A percentile compares a stretch with the other conserved stretches of the same genome.
phyloP scores from a whole-genome alignment of 2,329 filamentous ascomycete species.

The Leptographium radiaticola region DNA sequence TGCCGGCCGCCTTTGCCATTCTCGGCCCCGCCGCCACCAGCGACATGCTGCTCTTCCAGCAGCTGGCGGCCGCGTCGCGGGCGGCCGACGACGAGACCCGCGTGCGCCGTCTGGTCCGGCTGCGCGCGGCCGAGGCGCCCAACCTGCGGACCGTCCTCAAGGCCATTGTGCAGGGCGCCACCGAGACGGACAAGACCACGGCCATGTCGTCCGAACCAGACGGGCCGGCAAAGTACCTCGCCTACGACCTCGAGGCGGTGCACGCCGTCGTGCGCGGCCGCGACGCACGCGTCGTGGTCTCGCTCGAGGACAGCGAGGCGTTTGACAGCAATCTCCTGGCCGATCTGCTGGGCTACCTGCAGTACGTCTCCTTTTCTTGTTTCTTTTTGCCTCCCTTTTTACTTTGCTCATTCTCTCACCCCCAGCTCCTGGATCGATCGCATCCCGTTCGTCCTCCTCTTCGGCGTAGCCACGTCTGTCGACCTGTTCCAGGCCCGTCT shows the following conservation, averaged over 20 bases:
- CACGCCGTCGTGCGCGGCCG: conserved; percentile 36
- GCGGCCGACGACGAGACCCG: not conserved
- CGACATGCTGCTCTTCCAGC: conserved; percentile 59
- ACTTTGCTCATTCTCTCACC: not conserved
- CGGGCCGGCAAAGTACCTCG: conserved; percentile 50
- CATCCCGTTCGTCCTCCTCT: conserved; percentile 63
- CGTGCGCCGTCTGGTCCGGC: conserved; percentile 45
- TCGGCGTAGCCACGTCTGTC: conserved; percentile 71
- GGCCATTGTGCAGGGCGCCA: conserved; percentile 48
- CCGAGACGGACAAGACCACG: conserved; percentile 24
- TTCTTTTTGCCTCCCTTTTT: not conserved
- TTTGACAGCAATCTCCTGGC: conserved; percentile 63
- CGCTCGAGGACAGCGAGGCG: conserved; percentile 71
- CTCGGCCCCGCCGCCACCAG: conserved; percentile 69
- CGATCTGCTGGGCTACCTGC: conserved; percentile 43
- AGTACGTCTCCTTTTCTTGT: conserved; percentile 31
- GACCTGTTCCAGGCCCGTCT: conserved; percentile 67
- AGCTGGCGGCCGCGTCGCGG: conserved; percentile 36
- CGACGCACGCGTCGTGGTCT: conserved; percentile 46
- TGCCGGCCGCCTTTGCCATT: conserved; percentile 60
- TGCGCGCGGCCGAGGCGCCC: conserved; percentile 58
- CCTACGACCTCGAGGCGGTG: conserved; percentile 67
- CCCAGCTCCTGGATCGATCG: conserved; percentile 52
- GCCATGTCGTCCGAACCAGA: conserved; percentile 24
- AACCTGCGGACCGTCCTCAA: conserved; percentile 64